Base-by-base conservation (phyloP, 257 asterid species). In the Nicotiana knightiana region DNA sequence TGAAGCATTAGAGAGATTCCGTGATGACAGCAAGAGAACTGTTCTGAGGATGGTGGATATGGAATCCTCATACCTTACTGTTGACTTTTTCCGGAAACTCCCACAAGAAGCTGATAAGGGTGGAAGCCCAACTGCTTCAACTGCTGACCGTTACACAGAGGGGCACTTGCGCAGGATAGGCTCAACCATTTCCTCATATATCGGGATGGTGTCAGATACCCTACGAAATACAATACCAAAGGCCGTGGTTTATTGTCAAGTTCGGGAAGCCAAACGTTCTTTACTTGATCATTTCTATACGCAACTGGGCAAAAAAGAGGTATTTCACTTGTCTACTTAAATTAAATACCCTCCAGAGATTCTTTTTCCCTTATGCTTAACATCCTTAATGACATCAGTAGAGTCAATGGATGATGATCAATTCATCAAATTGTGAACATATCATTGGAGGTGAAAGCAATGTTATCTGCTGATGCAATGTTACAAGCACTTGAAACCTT, bases 241-340 rank as follows among this genome's bases (percentile, higher is more conserved):
- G 85, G 89, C 89, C 57, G 90, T 84, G 77, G 90, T 88, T 30
- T 66, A 86, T 55, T 88, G 90, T 66, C 90, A 88, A 82, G 91
- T 88, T 82, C 88, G 83, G 9, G 85, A 88, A 81, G 88, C 91
- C 81, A 88, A 81, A 58, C 88, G 66, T 35, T 68, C 85, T 79
- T 82, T 88, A 43, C 88, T 88, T 2, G 88, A 88, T 80, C 84
- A 84, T 68, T 88, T 88, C 76, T 88, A 88, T 64, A 71, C 85
- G 5, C 85, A 88, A 71, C 28, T 88, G 61, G 89, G 91, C 18
- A 88, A 81, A 66, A 82, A 58, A 65, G 91, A 86, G 91, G 91
- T 86, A 86, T 61, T 3, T 39, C 6, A 33, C 39, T 33, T 32
- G 9, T 79, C 67, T 79, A 10, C 24, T 39, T 46, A 24, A 43